Evolutionary conservation across 371 early-diverging fungal genomes (phyloP), one percentile per base, ranked within the genome.

Genomic region (Haplosporangium sp.): DNA sequence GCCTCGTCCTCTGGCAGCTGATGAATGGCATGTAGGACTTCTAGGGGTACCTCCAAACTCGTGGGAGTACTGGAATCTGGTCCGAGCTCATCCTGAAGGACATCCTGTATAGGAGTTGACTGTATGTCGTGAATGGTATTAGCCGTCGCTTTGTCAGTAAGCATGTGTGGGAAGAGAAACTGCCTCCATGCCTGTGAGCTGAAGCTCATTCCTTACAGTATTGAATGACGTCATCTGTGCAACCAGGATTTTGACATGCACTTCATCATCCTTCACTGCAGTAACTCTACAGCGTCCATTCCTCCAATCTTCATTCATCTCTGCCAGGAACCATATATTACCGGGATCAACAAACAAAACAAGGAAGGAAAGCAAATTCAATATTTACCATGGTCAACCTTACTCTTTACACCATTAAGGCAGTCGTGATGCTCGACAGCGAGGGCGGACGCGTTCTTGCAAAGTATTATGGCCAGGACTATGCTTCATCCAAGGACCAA

Each of bases 401-500:
- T 41, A 89, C 93, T 46, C 84, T 97, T 51, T 94, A 95, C 83
- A 89, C 96, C 21, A 87, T 93, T 68, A 92, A 92, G 50, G 96
- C 96, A 29, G 90, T 96, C 51, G 84, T 97, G 53, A 83, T 98
- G 64, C 90, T 98, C 62, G 99, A 98, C 86, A 84, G 90, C 64
- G 96, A 96, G 46, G 98, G 98, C 48, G 94, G 95, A 74, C 92
- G 98, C 63, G 87, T 96, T 7, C 85, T 97, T 42, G 90, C 97
- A 40, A 98, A 98, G 80, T 98, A 97, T 86, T 98, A 95, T 79
- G 85, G 85, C 29, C 56, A 71, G 64, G 90, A 83, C 75, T 91
- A 86, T 80, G 80, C 89, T 42, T 91, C 90, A 23, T 40, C 87
- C 14, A 96, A 96, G 82, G 96, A 97, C 67, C 96, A 97, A 82